Evolutionary conservation across 1,139 yeast genomes (phyloP).

Genomic region (Yamadazyma atmosphaerica): DNA sequence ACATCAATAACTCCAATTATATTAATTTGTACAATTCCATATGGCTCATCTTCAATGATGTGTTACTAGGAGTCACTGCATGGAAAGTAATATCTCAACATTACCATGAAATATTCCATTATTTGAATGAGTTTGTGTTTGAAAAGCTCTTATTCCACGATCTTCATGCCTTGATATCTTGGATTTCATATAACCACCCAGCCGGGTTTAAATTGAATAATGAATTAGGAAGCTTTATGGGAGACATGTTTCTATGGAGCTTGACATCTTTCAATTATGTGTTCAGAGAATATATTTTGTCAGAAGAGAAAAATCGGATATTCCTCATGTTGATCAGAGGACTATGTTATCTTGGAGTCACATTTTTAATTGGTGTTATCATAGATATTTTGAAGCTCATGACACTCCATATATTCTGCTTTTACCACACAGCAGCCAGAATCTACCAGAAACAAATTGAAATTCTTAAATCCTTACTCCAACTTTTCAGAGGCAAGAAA

Average conservation of each 20-base stretch:
- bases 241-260: conserved; percentile 86
- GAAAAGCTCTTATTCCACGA: conserved; percentile 29
- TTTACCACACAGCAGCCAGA: conserved; percentile 77
- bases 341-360: conserved; percentile 50
- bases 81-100: conserved; percentile 53
- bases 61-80: conserved; percentile 68
- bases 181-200: conserved; percentile 83
- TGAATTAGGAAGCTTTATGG: conserved; percentile 82
- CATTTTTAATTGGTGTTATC: conserved; percentile 65
- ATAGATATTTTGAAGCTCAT: conserved; percentile 65
- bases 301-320: conserved; percentile 1
- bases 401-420: conserved; percentile 72
- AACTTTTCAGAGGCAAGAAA: conserved; percentile 87
- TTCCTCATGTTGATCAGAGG: conserved; percentile 15
- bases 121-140: conserved; percentile 39
- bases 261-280: conserved; percentile 62
- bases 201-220: conserved; percentile 92
- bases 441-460: conserved; percentile 75
- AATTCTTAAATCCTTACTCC: conserved; percentile 71
- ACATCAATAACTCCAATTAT: conserved; percentile 65
- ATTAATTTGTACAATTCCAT: conserved; percentile 84
- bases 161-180: conserved; percentile 52
- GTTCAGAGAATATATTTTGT: conserved; percentile 14
- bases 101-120: conserved; percentile 29
- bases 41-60: conserved; percentile 85